These are phyloP conservation scores for Cladosporium phlei DNA, from an alignment of 2,329 filamentous ascomycete genomes.

Conservation along the genomic window DNA sequence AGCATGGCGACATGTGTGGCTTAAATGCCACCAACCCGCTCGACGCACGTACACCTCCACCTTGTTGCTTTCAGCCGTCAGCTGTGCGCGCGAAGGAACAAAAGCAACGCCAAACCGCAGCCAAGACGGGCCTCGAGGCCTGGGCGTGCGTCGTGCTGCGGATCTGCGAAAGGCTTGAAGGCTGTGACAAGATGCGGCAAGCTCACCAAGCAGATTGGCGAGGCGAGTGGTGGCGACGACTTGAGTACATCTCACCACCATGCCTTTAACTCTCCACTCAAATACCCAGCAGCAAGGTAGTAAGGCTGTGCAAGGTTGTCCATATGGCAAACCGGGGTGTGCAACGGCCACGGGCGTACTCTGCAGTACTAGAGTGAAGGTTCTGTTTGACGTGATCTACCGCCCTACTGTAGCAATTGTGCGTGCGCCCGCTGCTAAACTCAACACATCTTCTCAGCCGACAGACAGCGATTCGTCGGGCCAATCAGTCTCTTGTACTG, in stretches of 20 bases:
- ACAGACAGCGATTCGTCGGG: neutral
- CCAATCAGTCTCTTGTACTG: neutral
- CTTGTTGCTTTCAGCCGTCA: no score
- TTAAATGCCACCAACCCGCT: neutral
- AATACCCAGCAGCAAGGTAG: no score
- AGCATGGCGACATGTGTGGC: neutral
- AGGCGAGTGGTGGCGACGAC: no score
- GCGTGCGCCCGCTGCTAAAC: constrained; percentile 6
- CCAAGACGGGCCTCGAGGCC: neutral
- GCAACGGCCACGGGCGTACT: no score
- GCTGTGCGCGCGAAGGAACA: neutral
- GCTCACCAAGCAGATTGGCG: constrained; percentile 1
- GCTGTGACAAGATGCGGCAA: constrained; percentile 1
- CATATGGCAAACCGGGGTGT: no score
- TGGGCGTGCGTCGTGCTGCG: constrained; percentile 5
- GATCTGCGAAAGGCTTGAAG: constrained; percentile 6
- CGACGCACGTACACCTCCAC: no score
- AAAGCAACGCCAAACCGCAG: neutral
- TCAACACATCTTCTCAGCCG: neutral
- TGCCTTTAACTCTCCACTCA: no score
- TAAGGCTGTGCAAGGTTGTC: no score
- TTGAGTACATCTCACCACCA: no score
- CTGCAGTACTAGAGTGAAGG: no score
- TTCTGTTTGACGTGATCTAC: neutral
- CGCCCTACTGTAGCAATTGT: no score